Evolutionary conservation across 148 eudicot genomes (phyloP).

Genomic region (Gaultheria prostrata): DNA sequence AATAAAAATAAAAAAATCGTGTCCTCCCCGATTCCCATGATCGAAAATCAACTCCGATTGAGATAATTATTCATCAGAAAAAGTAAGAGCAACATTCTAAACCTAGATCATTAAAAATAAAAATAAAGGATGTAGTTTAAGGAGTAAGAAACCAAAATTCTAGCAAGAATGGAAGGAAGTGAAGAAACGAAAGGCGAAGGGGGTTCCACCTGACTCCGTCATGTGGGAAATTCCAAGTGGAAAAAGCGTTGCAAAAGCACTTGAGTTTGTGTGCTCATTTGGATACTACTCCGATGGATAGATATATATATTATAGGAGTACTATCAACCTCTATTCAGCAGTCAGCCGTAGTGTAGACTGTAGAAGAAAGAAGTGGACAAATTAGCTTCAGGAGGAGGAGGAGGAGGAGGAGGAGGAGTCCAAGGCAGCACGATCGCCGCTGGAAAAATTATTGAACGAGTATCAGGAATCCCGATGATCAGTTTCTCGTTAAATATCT

Average conservation of each 20-base stretch:
- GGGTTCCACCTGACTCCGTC: constrained; percentile 11
- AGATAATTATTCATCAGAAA: neutral
- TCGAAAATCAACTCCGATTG: neutral
- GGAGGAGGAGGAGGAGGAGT: too few relatives aligned
- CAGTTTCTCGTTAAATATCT: too few relatives aligned
- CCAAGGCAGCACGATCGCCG: too few relatives aligned
- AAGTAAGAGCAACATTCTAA: neutral
- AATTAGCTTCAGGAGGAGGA: too few relatives aligned
- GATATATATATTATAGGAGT: too few relatives aligned
- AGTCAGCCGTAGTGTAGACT: neutral
- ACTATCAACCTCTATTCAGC: neutral
- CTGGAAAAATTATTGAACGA: too few relatives aligned
- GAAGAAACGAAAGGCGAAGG: neutral
- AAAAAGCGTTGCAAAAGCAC: neutral
- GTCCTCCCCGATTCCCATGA: neutral
- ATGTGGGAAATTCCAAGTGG: constrained; percentile 14
- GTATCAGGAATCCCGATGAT: too few relatives aligned
- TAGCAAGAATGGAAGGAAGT: neutral
- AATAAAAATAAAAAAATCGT: neutral
- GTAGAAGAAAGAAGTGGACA: too few relatives aligned
- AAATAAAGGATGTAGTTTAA: neutral
- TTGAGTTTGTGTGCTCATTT: neutral
- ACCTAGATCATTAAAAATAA: neutral
- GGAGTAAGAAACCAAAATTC: neutral
- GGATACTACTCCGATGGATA: too few relatives aligned